Percentiles rank a stretch among this genome's conserved stretches.
Conservation (phyloP, 2,329 filamentous ascomycete genomes). For the Aspergillus floridensis region DNA sequence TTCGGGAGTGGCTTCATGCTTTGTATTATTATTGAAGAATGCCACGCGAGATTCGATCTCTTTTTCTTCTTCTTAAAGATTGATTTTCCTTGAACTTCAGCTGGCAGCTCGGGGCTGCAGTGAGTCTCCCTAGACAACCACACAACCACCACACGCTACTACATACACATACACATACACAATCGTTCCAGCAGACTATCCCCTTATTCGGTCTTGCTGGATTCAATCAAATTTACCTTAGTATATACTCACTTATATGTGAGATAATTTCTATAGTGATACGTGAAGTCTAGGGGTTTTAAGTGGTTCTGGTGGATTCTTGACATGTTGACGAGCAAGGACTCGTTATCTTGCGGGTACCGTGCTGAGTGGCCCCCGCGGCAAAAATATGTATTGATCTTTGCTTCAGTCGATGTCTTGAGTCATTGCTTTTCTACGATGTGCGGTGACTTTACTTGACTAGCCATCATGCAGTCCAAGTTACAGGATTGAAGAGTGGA, state of each 20-base stretch:
- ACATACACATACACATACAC: too few relatives aligned
- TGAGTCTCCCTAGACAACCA: background rate
- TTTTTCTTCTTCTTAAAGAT: background rate
- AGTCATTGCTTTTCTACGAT: background rate
- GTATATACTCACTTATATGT: background rate
- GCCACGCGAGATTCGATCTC: background rate
- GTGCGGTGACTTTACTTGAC: background rate
- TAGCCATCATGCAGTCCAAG: too few relatives aligned
- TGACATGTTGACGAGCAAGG: too few relatives aligned
- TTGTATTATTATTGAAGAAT: background rate
- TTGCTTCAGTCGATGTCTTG: too few relatives aligned
- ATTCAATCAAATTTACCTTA: background rate
- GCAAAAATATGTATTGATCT: too few relatives aligned
- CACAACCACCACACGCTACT: background rate
- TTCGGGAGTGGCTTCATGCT: background rate
- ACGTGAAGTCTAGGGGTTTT: too few relatives aligned
- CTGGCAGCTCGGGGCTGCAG: background rate
- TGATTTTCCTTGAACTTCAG: too few relatives aligned
- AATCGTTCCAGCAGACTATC: background rate
- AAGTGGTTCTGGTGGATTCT: too few relatives aligned
- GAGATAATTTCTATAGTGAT: too few relatives aligned
- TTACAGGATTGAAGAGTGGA: background rate
- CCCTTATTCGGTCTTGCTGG: too few relatives aligned
- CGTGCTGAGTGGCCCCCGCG: too few relatives aligned
- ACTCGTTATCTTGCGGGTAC: too few relatives aligned